Base-by-base conservation (phyloP, 2,329 filamentous ascomycete species). In the Xylariaceae sp. region DNA sequence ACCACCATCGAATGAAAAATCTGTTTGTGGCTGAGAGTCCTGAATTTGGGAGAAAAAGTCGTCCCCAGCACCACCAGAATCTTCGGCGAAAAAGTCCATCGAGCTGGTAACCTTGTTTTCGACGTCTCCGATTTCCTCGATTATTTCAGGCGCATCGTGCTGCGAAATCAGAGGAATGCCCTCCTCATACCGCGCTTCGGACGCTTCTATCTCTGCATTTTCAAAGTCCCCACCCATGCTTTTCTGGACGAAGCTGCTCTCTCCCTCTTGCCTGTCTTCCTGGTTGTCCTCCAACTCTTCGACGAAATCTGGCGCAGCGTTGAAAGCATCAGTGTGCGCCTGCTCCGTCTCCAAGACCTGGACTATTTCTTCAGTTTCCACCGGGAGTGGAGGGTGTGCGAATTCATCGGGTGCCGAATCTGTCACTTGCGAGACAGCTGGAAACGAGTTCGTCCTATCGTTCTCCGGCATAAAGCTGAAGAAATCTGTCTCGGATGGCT, bases 181-280 rank as follows among this genome's bases (percentile, higher is more conserved):
- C 73, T 91, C 88, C 59, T 89, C 87, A 63, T 81, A 90, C 50
- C 88, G 82, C 23, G 82, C 81, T 30, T 87, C 82, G 1, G 76
- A 74, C 18, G 75, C 75, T 44, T 79, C 75, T 42, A 76, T 76
- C 10, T 76, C 73, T 1, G 71, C 62, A 48, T 72, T 75, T 18
- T 73, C 70, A 0, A 79, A 62, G 17, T 80, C 76, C 11, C 79
- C 76, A 7, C 79, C 79, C 51, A 80, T 71, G 7, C 73, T 75
- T 49, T 72, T 69, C 11, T 76, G 73, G 6, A 64, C 68, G 11
- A 57, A 37, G 61, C 68, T 63, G 57, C 65, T 54, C 50, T 63
- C 64, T 15, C 63, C 62, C 6, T 52, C 58, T 9, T 65, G 56
- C 9, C 66, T 59, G n/a, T 65, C 60, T 8, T 61, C 60, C 35